Evolutionary conservation across 768 basidiomycete species (phyloP).

Genomic region (Tylopilus subfusipes): DNA sequence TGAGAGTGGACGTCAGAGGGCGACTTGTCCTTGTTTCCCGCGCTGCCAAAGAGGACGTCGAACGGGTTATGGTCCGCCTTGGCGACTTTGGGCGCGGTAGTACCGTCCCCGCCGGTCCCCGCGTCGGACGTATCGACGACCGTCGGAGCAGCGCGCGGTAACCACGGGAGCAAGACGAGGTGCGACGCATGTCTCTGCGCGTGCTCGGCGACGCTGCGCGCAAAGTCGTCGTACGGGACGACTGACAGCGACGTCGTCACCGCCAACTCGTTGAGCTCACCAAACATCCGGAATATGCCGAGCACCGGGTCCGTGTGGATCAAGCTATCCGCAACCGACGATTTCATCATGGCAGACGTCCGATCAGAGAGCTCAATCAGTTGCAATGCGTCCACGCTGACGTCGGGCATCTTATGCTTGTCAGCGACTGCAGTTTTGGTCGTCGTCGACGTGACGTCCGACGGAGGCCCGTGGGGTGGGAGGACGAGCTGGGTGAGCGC

Average conservation of each 20-base stretch:
- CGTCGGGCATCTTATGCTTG: conserved; percentile 17
- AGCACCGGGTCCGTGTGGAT: conserved; percentile 71
- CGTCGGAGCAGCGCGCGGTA: conserved; percentile 37
- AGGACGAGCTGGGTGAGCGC: conserved; percentile 81
- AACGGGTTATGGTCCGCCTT: conserved; percentile 56
- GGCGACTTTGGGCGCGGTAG: conserved; percentile 10
- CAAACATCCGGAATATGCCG: conserved; percentile 73
- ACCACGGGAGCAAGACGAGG: conserved; percentile 83
- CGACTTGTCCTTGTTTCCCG: conserved; percentile 34
- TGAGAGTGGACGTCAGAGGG: conserved; percentile 66
- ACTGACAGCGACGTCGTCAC: conserved; percentile 67
- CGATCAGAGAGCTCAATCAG: conserved; percentile 80
- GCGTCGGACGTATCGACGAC: conserved; percentile 1
- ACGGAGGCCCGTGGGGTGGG: conserved; percentile 21
- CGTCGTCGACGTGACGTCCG: conserved; percentile 7
- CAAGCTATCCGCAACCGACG: conserved; percentile 62
- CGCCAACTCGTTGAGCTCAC: conserved; percentile 62
- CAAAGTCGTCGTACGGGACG: conserved; percentile 73
- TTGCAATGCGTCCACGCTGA: conserved; percentile 72
- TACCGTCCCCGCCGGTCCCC: too few species aligned
- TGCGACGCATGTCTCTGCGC: conserved; percentile 59
- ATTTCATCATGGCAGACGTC: conserved; percentile 61
- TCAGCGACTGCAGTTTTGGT: conserved; percentile 6
- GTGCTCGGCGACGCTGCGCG: conserved; percentile 64
- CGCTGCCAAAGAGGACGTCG: conserved; percentile 54